phyloP scores from a whole-genome alignment of 495 filamentous ascomycete species.

The Sordaria brevicollis region DNA sequence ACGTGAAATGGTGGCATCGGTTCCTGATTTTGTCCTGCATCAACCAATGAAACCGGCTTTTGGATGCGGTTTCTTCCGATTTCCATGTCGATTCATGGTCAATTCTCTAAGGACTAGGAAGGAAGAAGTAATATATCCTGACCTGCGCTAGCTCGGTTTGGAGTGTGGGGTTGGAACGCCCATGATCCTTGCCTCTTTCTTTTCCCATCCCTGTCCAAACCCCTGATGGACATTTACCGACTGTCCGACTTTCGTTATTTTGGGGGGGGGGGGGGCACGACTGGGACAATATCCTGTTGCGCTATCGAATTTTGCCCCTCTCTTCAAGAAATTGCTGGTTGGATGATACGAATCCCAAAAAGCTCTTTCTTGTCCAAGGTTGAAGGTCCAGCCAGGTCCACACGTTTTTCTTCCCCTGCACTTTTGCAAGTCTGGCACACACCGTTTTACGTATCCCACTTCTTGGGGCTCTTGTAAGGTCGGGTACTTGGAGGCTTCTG shows the following conservation, averaged over 20 bases:
- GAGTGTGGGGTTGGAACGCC: not conserved
- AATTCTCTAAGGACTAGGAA: not conserved
- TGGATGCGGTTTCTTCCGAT: not conserved
- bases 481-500: too few relatives aligned
- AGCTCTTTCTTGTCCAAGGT: not conserved
- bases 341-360: not conserved
- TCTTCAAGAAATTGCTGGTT: not conserved
- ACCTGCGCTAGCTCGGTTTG: not conserved
- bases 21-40: not conserved
- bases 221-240: not conserved
- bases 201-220: not conserved
- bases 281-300: not conserved
- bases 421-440: too few relatives aligned
- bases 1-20: not conserved
- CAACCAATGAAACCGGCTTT: not conserved
- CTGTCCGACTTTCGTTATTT: not conserved
- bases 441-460: too few relatives aligned
- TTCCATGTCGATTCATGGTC: not conserved
- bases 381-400: too few relatives aligned
- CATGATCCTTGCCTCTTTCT: not conserved
- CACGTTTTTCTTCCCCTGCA: not conserved
- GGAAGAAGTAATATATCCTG: not conserved
- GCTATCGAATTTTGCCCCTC: not conserved
- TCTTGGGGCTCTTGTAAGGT: not conserved
- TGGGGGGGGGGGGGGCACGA: too few relatives aligned